A percentile compares a stretch with the other conserved stretches of the same genome.
phyloP scores from a whole-genome alignment of 2,329 filamentous ascomycete genomes.

The Bimuria novae-zelandiae region DNA sequence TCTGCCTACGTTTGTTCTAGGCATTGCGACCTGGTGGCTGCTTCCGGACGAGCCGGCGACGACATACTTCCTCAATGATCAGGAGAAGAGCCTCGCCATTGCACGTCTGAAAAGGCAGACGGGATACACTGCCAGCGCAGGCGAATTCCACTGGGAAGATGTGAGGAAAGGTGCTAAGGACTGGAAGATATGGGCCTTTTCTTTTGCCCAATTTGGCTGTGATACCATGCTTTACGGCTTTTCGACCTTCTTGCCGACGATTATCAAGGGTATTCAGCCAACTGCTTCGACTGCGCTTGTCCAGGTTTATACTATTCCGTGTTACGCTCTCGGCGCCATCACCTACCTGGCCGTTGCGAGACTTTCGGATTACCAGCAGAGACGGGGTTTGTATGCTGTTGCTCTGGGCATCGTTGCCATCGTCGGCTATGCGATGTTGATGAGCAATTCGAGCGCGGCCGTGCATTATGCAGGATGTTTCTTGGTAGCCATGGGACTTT shows the following conservation, averaged over 20 bases:
- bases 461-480: constrained; percentile 79
- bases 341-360: constrained; percentile 69
- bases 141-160: constrained; percentile 64
- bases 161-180: constrained; percentile 70
- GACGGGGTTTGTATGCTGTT: constrained; percentile 67
- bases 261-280: constrained; percentile 70
- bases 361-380: constrained; percentile 70
- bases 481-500: constrained; percentile 74
- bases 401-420: constrained; percentile 67
- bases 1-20: constrained; percentile 59
- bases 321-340: constrained; percentile 73
- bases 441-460: constrained; percentile 62
- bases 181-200: constrained; percentile 77
- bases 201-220: constrained; percentile 70
- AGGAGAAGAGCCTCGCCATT: constrained; percentile 64
- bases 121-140: constrained; percentile 52
- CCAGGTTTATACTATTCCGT: constrained; percentile 78
- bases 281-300: constrained; percentile 66
- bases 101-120: constrained; percentile 57
- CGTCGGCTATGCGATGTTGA: constrained; percentile 69
- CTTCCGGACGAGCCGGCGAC: constrained; percentile 70
- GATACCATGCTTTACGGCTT: constrained; percentile 81
- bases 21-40: constrained; percentile 59
- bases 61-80: constrained; percentile 62
- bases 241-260: constrained; percentile 78